A percentile compares a stretch with the other conserved stretches of the same genome.
These are phyloP conservation scores for Geranium rotundifolium DNA, from an alignment of 345 rosid genomes.

Conservation along the genomic window DNA sequence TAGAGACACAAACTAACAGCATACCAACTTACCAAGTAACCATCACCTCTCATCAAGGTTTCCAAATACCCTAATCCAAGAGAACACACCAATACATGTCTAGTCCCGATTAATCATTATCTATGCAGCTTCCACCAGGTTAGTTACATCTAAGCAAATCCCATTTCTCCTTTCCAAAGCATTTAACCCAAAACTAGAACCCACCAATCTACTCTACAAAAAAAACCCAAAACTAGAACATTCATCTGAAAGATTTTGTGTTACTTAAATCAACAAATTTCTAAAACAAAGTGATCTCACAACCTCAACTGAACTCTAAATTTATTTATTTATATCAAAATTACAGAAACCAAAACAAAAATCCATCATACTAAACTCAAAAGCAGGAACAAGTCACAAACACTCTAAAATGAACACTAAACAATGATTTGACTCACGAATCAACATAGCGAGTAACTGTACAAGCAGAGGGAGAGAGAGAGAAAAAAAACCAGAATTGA, in stretches of 20 bases:
- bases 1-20: not conserved
- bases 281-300: too few species aligned
- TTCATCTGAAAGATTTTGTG: too few species aligned
- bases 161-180: not conserved
- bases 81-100: not conserved
- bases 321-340: too few species aligned
- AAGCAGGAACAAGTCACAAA: not conserved
- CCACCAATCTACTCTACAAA: not conserved
- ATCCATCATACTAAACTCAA: too few species aligned
- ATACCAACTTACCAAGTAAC: not conserved
- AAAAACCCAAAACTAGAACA: not conserved
- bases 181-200: not conserved
- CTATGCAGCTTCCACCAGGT: too few species aligned
- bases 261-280: too few species aligned
- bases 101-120: not conserved
- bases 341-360: too few species aligned
- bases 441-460: not conserved
- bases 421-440: not conserved
- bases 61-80: not conserved
- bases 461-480: constrained; percentile 2
- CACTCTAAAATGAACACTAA: not conserved
- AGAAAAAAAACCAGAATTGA: constrained; percentile 41
- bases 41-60: not conserved
- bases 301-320: too few species aligned
- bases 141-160: not conserved